Evolutionary conservation across 441 rosid genomes (phyloP).

Genomic region (Brassica balearica): DNA sequence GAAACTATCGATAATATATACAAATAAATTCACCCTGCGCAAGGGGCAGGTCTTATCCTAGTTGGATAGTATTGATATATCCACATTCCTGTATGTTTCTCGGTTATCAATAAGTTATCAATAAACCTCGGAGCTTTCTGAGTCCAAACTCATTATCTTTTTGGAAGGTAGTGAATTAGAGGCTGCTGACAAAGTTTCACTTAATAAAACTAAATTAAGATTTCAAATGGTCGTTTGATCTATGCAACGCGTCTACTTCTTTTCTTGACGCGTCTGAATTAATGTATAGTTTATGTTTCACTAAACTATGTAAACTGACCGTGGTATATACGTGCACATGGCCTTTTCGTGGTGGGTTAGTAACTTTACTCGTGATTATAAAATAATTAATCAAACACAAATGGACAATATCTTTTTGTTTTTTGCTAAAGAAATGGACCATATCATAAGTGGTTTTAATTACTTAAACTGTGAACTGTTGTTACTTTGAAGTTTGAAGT

Average conservation of each 20-base stretch:
- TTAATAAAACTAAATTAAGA: not conserved
- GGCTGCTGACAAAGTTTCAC: slow-evolving; percentile 32
- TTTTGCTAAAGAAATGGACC: too few relatives aligned
- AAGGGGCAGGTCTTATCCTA: too few relatives aligned
- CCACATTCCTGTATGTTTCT: slow-evolving; percentile 12
- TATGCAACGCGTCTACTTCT: slow-evolving; percentile 9
- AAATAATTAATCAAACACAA: not conserved
- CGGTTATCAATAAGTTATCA: not conserved
- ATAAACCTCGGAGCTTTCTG: slow-evolving; percentile 21
- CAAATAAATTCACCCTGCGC: too few relatives aligned
- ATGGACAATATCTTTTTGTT: too few relatives aligned
- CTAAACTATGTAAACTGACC: slow-evolving; percentile 25
- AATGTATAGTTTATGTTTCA: slow-evolving; percentile 26
- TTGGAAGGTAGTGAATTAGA: slow-evolving; percentile 23
- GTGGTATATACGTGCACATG: slow-evolving; percentile 32
- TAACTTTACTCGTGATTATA: not conserved
- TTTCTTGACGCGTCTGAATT: slow-evolving; percentile 18
- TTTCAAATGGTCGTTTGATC: not conserved
- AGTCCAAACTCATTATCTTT: slow-evolving; percentile 13
- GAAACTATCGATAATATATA: too few relatives aligned
- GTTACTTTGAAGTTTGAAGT: too few relatives aligned
- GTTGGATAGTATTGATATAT: not conserved
- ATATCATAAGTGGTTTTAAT: too few relatives aligned
- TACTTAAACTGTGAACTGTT: too few relatives aligned
- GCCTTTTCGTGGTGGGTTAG: not conserved